Percentiles rank a stretch among this genome's conserved stretches.
phyloP scores from a whole-genome alignment of 805 yeast species.

The Ogataea pilisensis region DNA sequence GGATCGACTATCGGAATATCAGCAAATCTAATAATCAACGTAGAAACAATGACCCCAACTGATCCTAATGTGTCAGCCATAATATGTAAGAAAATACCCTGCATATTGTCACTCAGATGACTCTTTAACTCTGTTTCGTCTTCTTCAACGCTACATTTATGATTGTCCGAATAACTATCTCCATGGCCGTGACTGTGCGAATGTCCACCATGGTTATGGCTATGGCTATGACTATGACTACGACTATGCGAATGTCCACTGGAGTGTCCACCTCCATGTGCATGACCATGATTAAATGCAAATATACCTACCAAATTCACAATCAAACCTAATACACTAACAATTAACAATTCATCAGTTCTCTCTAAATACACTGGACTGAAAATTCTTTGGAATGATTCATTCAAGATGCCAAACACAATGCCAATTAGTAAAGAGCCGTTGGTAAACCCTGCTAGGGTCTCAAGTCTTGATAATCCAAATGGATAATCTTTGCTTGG shows the following conservation, averaged over 20 bases:
- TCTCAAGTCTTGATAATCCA: conserved; percentile 81
- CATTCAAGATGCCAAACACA: conserved; percentile 81
- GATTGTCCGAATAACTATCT: conserved; percentile 9
- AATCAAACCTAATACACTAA: conserved; percentile 75
- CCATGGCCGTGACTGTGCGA: conserved; percentile 17
- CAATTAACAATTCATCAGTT: conserved; percentile 80
- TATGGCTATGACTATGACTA: conserved; percentile 18
- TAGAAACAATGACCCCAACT: conserved; percentile 92
- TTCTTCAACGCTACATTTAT: conserved; percentile 3
- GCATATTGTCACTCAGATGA: conserved; percentile 71
- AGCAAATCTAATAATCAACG: conserved; percentile 62
- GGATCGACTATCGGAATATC: conserved; percentile 87
- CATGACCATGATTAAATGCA: conserved; percentile 87
- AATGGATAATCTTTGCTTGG: conserved; percentile 60
- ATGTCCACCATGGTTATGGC: conserved; percentile 6
- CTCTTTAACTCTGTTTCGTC: conserved; percentile 22
- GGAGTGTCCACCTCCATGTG: conserved; percentile 42
- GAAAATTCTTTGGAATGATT: conserved; percentile 76
- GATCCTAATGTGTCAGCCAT: conserved; percentile 96
- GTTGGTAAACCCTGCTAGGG: conserved; percentile 92
- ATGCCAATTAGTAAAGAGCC: conserved; percentile 86
- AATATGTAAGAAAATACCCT: conserved; percentile 90
- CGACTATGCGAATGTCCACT: conserved; percentile 24
- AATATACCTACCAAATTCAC: conserved; percentile 91
- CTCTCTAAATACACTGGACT: conserved; percentile 74